Evolutionary conservation across 2,329 filamentous ascomycete genomes (phyloP).

Genomic region (Rhynchosporium graminicola): DNA sequence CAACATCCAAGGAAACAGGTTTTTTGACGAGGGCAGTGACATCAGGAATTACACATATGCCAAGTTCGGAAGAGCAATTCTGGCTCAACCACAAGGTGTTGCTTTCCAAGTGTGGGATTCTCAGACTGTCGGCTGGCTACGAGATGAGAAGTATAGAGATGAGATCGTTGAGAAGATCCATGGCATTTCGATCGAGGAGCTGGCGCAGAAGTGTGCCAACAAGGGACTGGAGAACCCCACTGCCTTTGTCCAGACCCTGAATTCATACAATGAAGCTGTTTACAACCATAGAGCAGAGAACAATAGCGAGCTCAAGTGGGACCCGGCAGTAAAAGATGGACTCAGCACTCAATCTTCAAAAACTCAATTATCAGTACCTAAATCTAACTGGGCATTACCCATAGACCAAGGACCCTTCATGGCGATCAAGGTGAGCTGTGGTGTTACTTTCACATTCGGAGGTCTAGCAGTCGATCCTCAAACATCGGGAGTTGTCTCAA

Average conservation of each 20-base stretch:
- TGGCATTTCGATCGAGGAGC: constrained; percentile 53
- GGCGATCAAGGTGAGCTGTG: constrained; percentile 64
- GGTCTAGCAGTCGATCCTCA: constrained; percentile 58
- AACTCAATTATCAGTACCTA: constrained; percentile 50
- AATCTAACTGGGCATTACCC: constrained; percentile 67
- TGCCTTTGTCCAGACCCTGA: constrained; percentile 53
- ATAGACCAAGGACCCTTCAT: constrained; percentile 59
- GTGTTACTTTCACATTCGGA: constrained; percentile 70
- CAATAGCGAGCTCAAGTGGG: constrained; percentile 47
- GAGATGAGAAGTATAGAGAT: constrained; percentile 62
- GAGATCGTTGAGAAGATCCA: constrained; percentile 56
- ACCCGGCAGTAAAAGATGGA: constrained; percentile 62
- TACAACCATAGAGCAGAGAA: constrained; percentile 49
- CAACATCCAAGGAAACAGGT: constrained; percentile 58
- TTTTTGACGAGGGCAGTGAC: constrained; percentile 67
- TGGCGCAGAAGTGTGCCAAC: constrained; percentile 52
- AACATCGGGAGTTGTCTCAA: constrained; percentile 53
- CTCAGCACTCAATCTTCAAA: constrained; percentile 58
- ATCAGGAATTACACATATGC: constrained; percentile 69
- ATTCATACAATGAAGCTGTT: constrained; percentile 60
- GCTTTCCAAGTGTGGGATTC: constrained; percentile 69
- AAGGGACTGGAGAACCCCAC: constrained; percentile 50
- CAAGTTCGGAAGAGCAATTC: constrained; percentile 62
- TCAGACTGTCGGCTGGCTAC: constrained; percentile 52
- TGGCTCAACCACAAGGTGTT: constrained; percentile 56